Base-by-base conservation (phyloP, 345 rosid species). In the Dipteronia sinensis region DNA sequence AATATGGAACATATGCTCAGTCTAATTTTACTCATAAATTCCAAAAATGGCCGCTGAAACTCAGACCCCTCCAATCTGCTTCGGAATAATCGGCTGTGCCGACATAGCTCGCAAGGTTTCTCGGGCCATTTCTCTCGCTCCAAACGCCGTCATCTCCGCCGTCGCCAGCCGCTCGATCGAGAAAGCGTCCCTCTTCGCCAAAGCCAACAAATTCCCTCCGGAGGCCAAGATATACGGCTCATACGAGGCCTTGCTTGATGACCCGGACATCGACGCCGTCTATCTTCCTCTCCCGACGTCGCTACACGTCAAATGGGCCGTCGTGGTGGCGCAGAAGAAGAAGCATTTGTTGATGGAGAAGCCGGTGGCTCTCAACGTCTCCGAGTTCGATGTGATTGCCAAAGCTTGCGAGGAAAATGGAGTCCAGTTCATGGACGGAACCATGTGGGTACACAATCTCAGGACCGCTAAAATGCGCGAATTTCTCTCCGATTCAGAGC, bases 391-490 rank as follows among this genome's bases (percentile, higher is more conserved):
- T 42, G 56, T 59, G 78, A 92, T 95, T 56, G 31, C 78, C 40
- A 85, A 78, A 78, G 93, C 91, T 22, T 92, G 99, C 62, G 92
- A 87, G 3, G 86, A 81, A 64, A 88, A 86, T 31, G 90, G 88
- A 22, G 84, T 93, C 23, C 98, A 93, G 89, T 65, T 93, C 70
- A 90, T 93, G 98, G 98, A 95, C 67, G 98, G 97, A 6, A 90
- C 97, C 65, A 90, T 89, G 96, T 92, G 97, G 99, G 77, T 95
- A 82, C 97, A 95, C 42, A 73, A 92, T 76, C 96, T 95, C 19
- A 79, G 98, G 73, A 89, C 92, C 7, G 75, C 75, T 2, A 71
- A 79, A 82, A 89, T 93, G 90, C 78, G 56, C 34, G 85, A 88
- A 19, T 90, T 89, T 69, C 6, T 95, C 8, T 22, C 53, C 25